These are phyloP conservation scores for Chytriomyces confervae DNA, from an alignment of 192 early-diverging fungal genomes.

Conservation along the genomic window DNA sequence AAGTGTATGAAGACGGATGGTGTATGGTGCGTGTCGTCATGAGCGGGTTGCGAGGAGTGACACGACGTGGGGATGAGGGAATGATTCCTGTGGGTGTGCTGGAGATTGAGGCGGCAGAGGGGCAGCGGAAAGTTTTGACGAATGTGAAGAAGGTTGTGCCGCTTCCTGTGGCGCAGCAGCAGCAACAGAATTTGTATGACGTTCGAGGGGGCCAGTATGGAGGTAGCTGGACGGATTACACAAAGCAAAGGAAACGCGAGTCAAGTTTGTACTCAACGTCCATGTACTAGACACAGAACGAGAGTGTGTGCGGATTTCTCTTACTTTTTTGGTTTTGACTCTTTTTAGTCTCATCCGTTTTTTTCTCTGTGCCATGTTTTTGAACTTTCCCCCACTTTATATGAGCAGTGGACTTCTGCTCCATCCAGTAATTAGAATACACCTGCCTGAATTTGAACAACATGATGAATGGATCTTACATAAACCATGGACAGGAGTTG, in stretches of 20 bases:
- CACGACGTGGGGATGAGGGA: conserved; percentile 33
- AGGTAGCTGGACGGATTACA: conserved; percentile 27
- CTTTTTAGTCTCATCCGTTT: too few species aligned
- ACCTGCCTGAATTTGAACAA: too few species aligned
- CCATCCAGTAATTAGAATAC: too few species aligned
- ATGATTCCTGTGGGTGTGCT: conserved; percentile 43
- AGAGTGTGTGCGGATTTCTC: too few species aligned
- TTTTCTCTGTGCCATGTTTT: too few species aligned
- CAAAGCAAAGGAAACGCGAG: conserved; percentile 10
- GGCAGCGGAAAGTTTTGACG: conserved; percentile 21
- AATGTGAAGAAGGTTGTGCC: neutral
- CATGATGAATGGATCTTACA: too few species aligned
- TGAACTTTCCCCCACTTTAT: too few species aligned
- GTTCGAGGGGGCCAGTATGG: neutral
- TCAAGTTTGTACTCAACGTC: conserved; percentile 8
- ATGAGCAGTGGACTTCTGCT: too few species aligned
- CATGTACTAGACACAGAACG: too few species aligned
- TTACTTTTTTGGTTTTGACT: too few species aligned
- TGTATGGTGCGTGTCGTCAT: conserved; percentile 27
- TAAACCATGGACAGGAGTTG: too few species aligned
- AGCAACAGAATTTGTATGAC: neutral
- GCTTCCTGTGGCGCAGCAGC: too few species aligned
- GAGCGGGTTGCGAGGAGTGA: conserved; percentile 23
- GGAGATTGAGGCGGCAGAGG: conserved; percentile 13
- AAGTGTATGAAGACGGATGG: conserved; percentile 48